phyloP scores from a whole-genome alignment of 2,329 filamentous ascomycete genomes.

The Trichophyton rubrum region DNA sequence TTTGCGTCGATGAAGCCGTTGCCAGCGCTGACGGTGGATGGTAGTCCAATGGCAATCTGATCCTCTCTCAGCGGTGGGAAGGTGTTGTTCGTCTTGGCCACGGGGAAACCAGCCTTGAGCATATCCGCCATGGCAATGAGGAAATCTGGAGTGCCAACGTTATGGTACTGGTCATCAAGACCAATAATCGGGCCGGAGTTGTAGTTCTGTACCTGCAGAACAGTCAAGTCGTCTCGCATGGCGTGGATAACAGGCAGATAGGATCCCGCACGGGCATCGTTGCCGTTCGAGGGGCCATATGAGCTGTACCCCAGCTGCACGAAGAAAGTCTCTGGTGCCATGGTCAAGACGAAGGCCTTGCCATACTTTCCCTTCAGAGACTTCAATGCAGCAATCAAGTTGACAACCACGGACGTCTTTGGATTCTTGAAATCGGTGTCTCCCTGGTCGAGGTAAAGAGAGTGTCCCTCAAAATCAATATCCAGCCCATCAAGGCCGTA shows the following conservation, averaged over 20 bases:
- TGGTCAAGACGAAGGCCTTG: slow-evolving; percentile 5
- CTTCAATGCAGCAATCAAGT: slow-evolving; percentile 4
- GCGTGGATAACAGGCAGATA: slow-evolving; percentile 8
- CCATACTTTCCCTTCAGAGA: slow-evolving; percentile 5
- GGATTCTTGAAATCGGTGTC: slow-evolving; percentile 7
- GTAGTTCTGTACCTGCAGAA: slow-evolving; percentile 9
- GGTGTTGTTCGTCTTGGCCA: slow-evolving; percentile 5
- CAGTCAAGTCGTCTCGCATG: slow-evolving; percentile 2
- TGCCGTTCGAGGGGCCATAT: slow-evolving; percentile 1
- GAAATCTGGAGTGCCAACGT: slow-evolving; percentile 3
- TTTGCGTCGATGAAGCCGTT: slow-evolving; percentile 2
- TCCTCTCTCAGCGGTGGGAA: slow-evolving; percentile 5
- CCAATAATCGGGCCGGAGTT: slow-evolving; percentile 7
- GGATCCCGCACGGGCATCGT: slow-evolving; percentile 1
- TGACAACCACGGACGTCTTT: slow-evolving; percentile 5
- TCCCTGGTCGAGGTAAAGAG: slow-evolving; percentile 4
- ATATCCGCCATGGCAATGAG: slow-evolving; percentile 7
- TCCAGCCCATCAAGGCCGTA: slow-evolving; percentile 5
- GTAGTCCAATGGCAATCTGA: slow-evolving; percentile 6
- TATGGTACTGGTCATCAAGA: slow-evolving; percentile 5
- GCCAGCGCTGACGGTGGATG: not conserved
- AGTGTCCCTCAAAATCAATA: slow-evolving; percentile 7
- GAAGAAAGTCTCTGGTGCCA: slow-evolving; percentile 7
- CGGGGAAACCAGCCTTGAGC: slow-evolving; percentile 6
- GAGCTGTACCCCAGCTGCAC: slow-evolving; percentile 5